Percentiles rank a stretch among this genome's conserved stretches.
These are phyloP conservation scores for Dissophora globulifera DNA, from an alignment of 192 early-diverging fungal species.

Conservation along the genomic window DNA sequence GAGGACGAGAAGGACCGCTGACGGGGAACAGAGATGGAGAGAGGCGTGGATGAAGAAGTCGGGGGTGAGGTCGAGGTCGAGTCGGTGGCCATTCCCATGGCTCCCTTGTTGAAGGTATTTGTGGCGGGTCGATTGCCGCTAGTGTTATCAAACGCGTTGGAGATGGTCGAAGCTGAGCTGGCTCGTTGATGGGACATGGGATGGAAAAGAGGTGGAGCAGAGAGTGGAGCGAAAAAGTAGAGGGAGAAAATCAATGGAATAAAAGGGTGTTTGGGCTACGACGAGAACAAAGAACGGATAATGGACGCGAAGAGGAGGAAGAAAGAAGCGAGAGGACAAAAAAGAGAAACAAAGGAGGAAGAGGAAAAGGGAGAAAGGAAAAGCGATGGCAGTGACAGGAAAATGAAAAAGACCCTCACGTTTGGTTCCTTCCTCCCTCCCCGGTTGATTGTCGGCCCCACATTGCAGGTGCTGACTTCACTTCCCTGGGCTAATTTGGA, in stretches of 20 bases:
- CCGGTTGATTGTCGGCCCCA: too few species aligned
- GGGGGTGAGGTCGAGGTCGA: not conserved
- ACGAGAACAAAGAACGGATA: constrained; percentile 1
- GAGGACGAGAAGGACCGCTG: constrained; percentile 51
- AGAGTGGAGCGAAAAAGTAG: not conserved
- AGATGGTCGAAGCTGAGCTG: constrained; percentile 37
- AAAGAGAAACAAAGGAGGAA: not conserved
- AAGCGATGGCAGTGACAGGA: not conserved
- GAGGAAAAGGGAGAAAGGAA: not conserved
- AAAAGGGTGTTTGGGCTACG: not conserved
- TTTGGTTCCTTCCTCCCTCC: too few species aligned
- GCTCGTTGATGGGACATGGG: constrained; percentile 46
- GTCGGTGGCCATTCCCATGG: constrained; percentile 20
- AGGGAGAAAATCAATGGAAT: constrained; percentile 1
- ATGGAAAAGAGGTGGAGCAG: not conserved
- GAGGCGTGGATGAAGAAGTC: constrained; percentile 8
- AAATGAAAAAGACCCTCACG: too few species aligned
- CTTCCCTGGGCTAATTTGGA: too few species aligned
- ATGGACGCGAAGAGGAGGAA: not conserved
- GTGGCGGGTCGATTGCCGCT: not conserved
- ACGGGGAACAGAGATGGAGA: constrained; percentile 34
- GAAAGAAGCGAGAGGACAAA: not conserved
- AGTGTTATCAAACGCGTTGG: constrained; percentile 22
- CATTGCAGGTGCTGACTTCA: too few species aligned
- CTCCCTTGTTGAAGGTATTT: too few species aligned